phyloP scores from a whole-genome alignment of 257 asterid species.

The Agastache rugosa region DNA sequence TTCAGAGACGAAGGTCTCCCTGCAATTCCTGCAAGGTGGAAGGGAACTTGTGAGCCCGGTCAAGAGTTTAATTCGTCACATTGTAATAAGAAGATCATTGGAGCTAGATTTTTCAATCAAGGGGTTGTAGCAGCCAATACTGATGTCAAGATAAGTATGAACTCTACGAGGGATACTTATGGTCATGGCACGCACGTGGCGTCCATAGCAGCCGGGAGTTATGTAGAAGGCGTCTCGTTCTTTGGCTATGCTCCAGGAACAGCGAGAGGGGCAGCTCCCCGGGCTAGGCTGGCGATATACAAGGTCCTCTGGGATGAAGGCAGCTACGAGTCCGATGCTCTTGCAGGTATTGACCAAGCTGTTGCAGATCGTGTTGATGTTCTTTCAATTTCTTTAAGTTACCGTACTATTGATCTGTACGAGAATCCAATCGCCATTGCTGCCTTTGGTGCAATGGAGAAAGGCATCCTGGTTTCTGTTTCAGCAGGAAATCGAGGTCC shows the following conservation, averaged over 20 bases:
- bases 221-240: constrained; percentile 47
- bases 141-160: constrained; percentile 44
- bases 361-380: constrained; percentile 66
- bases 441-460: constrained; percentile 67
- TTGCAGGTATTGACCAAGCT: constrained; percentile 69
- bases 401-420: constrained; percentile 36
- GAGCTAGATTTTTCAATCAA: constrained; percentile 52
- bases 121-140: constrained; percentile 50
- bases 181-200: constrained; percentile 67
- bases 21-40: constrained; percentile 58
- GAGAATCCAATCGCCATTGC: constrained; percentile 68
- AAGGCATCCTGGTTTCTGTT: constrained; percentile 60
- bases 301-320: constrained; percentile 62
- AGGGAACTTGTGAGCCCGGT: constrained; percentile 57
- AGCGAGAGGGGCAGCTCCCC: constrained; percentile 59
- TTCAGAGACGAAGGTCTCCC: constrained; percentile 59
- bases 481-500: constrained; percentile 64
- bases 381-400: constrained; percentile 58
- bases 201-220: constrained; percentile 58
- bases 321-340: constrained; percentile 50
- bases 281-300: constrained; percentile 56
- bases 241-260: constrained; percentile 60
- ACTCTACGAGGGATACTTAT: constrained; percentile 48
- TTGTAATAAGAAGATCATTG: constrained; percentile 63
- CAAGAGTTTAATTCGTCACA: constrained; percentile 53